Percentiles rank a stretch among this genome's conserved stretches.
Evolutionary conservation across 2,329 filamentous ascomycete genomes (phyloP).

Genomic region (Pseudogymnoascus sp.): DNA sequence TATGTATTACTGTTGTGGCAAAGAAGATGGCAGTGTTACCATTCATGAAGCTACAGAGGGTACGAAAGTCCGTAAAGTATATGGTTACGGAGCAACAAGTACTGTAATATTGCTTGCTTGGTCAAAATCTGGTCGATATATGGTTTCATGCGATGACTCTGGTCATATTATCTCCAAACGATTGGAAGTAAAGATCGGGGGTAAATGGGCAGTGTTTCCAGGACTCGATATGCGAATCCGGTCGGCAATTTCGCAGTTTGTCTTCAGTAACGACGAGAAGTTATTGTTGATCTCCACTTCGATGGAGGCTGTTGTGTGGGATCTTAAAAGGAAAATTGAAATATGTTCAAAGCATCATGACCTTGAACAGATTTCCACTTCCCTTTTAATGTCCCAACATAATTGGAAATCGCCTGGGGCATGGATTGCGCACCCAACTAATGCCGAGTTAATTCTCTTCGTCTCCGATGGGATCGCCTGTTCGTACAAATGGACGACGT

Average conservation of each 20-base stretch:
- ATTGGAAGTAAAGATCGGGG: background rate
- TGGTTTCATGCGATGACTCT: constrained; percentile 17
- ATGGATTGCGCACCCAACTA: background rate
- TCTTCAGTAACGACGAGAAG: constrained; percentile 14
- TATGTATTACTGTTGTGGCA: constrained; percentile 19
- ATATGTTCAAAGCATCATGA: background rate
- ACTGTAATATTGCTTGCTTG: background rate
- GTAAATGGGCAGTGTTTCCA: constrained; percentile 14
- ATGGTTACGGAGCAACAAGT: background rate
- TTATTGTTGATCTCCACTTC: constrained; percentile 11
- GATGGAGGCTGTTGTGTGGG: background rate
- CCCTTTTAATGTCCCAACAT: background rate
- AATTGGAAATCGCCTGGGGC: background rate
- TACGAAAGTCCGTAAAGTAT: constrained; percentile 5
- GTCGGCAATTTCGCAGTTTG: constrained; percentile 9
- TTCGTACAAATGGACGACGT: background rate
- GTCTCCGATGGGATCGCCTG: background rate
- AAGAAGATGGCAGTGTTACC: constrained; percentile 18
- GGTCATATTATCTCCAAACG: constrained; percentile 14
- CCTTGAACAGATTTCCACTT: background rate
- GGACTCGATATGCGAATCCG: constrained; percentile 10
- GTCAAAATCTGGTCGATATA: constrained; percentile 9
- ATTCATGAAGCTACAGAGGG: constrained; percentile 13
- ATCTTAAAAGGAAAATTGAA: background rate
- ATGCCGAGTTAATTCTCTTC: background rate